phyloP scores from a whole-genome alignment of 2,329 filamentous ascomycete genomes.

The Mycosphaerella arachidis region DNA sequence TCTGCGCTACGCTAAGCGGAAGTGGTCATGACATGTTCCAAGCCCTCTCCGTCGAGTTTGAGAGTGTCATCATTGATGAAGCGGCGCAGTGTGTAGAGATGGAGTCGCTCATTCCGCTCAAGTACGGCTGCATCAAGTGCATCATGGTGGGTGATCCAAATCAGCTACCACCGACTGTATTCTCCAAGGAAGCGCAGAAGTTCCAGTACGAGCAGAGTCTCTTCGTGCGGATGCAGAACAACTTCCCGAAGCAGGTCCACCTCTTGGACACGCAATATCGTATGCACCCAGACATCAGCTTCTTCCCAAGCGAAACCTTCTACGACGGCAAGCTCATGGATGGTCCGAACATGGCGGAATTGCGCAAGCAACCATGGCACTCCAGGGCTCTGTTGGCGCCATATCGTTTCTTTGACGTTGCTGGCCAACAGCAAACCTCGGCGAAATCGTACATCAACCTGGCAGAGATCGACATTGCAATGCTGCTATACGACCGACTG shows the following conservation, averaged over 20 bases:
- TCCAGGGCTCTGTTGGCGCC: constrained; percentile 74
- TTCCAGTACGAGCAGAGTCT: constrained; percentile 97
- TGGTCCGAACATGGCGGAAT: constrained; percentile 59
- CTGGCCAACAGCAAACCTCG: constrained; percentile 79
- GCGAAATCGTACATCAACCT: constrained; percentile 81
- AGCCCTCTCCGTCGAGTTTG: constrained; percentile 89
- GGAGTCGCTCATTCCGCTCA: constrained; percentile 90
- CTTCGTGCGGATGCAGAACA: constrained; percentile 97
- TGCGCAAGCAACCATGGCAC: constrained; percentile 83
- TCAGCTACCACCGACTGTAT: constrained; percentile 89
- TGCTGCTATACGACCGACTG: constrained; percentile 78
- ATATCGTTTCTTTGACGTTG: constrained; percentile 95
- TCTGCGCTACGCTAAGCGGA: constrained; percentile 92
- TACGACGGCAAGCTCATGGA: constrained; percentile 86
- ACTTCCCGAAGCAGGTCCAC: constrained; percentile 82
- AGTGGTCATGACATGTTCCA: constrained; percentile 98
- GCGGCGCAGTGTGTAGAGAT: constrained; percentile 97
- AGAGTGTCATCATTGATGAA: constrained; percentile 97
- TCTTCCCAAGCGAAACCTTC: constrained; percentile 84
- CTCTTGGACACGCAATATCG: constrained; percentile 97
- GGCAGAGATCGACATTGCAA: constrained; percentile 78
- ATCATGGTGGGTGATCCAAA: constrained; percentile 97
- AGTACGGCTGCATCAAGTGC: constrained; percentile 95
- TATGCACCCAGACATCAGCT: constrained; percentile 96
- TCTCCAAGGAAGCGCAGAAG: constrained; percentile 84